Evolutionary conservation across 2,329 filamentous ascomycete species (phyloP).

Genomic region (Sclerotinia sclerotiorum): DNA sequence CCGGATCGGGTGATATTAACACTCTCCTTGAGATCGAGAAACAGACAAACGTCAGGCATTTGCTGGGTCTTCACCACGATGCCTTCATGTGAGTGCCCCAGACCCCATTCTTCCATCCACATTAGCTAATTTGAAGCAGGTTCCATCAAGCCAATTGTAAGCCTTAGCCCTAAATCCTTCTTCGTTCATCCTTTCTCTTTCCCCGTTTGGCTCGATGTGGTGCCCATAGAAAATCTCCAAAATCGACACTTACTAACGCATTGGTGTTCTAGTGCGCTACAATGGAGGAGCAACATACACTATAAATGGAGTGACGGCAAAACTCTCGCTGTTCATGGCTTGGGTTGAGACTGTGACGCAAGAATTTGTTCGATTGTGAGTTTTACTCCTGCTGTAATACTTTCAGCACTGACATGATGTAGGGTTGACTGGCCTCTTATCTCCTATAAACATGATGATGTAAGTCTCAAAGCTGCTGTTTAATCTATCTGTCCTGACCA

Average conservation of each 20-base stretch:
- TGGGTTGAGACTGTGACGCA: constrained; percentile 22
- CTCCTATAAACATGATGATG: constrained; percentile 56
- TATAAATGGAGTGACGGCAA: constrained; percentile 22
- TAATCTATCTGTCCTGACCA: constrained; percentile 21
- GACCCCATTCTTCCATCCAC: no score
- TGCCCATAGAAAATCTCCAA: neutral
- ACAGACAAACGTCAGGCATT: constrained; percentile 53
- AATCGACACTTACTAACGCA: neutral
- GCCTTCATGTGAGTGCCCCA: constrained; percentile 29
- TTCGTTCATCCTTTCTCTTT: neutral
- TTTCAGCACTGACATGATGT: neutral
- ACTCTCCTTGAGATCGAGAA: constrained; percentile 52
- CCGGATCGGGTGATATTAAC: constrained; percentile 53
- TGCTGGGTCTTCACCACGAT: constrained; percentile 49
- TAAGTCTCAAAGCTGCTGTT: constrained; percentile 40
- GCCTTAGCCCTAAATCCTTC: neutral
- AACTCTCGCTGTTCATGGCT: constrained; percentile 22
- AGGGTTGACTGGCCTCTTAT: constrained; percentile 51
- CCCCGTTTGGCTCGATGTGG: neutral
- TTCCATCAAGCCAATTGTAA: constrained; percentile 51
- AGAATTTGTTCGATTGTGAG: constrained; percentile 25
- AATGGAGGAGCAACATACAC: constrained; percentile 20
- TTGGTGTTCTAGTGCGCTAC: constrained; percentile 17
- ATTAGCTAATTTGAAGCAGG: constrained; percentile 8
- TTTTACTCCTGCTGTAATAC: neutral